Conservation (phyloP, 2,329 filamentous ascomycete genomes). For the Alternaria arborescens region DNA sequence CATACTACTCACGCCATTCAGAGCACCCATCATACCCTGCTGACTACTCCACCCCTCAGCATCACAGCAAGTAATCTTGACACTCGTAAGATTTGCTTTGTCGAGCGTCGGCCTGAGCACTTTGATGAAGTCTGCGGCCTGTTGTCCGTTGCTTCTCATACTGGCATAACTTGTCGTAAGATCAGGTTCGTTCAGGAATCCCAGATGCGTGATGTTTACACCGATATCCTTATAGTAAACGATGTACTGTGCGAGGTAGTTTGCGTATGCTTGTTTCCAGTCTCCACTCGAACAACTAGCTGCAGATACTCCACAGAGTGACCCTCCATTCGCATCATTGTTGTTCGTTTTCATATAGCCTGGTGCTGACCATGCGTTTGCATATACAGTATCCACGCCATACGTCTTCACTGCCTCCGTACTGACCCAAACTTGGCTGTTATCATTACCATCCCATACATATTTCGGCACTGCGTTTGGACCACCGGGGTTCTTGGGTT, state of each 20-base stretch:
- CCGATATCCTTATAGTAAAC: constrained; percentile 54
- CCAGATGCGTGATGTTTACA: constrained; percentile 53
- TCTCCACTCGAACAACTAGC: constrained; percentile 54
- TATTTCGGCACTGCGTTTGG: constrained; percentile 38
- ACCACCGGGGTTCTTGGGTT: constrained; percentile 36
- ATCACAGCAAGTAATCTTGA: constrained; percentile 57
- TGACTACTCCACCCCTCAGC: constrained; percentile 54
- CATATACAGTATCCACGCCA: constrained; percentile 58
- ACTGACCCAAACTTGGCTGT: constrained; percentile 62
- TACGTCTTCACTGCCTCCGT: constrained; percentile 57
- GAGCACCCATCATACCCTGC: constrained; percentile 29
- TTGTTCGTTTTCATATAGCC: constrained; percentile 63
- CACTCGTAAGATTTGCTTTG: constrained; percentile 45
- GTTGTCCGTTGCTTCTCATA: constrained; percentile 58
- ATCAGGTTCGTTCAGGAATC: constrained; percentile 59
- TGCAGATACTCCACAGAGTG: constrained; percentile 57
- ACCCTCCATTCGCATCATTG: constrained; percentile 56
- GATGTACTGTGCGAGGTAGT: constrained; percentile 60
- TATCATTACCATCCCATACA: constrained; percentile 43
- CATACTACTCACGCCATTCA: constrained; percentile 26
- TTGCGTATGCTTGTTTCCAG: constrained; percentile 60
- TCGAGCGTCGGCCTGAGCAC: constrained; percentile 55
- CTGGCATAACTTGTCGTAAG: constrained; percentile 42
- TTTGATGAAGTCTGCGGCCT: constrained; percentile 62
- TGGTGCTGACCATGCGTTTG: constrained; percentile 61